Evolutionary conservation across 2,329 filamentous ascomycete genomes (phyloP).

Genomic region (Colletotrichum karsti): DNA sequence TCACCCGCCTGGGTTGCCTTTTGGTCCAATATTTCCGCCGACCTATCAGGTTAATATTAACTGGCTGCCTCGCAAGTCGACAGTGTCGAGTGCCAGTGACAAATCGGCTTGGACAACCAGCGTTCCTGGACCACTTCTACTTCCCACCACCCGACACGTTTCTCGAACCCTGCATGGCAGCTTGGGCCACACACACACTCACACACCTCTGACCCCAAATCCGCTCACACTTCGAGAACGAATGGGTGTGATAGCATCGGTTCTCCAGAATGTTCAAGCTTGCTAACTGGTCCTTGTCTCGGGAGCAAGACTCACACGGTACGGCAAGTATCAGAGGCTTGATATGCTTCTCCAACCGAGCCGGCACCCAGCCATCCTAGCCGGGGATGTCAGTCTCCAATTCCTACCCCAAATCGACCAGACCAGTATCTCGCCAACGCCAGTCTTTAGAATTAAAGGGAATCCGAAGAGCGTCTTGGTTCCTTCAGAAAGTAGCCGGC

Average conservation of each 20-base stretch:
- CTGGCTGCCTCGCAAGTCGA: background rate
- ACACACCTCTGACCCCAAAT: background rate
- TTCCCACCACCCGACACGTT: slow-evolving; percentile 4
- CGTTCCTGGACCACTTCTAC: slow-evolving; percentile 13
- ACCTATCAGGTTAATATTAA: background rate
- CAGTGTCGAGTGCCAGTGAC: slow-evolving; percentile 1
- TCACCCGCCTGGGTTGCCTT: background rate
- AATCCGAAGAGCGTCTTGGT: background rate
- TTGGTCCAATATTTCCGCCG: background rate
- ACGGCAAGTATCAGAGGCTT: background rate
- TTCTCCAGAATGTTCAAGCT: slow-evolving; percentile 1
- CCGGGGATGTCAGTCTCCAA: slow-evolving; percentile 15
- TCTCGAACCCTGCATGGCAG: slow-evolving; percentile 26
- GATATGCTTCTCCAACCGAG: slow-evolving; percentile 8
- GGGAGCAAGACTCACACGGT: slow-evolving; percentile 7
- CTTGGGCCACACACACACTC: slow-evolving; percentile 7
- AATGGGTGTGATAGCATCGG: background rate
- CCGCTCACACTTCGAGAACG: slow-evolving; percentile 1
- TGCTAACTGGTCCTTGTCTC: background rate
- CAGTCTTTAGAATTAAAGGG: background rate
- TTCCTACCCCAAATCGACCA: background rate
- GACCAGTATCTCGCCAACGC: background rate
- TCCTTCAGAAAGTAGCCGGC: slow-evolving; percentile 4
- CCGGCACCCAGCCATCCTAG: background rate
- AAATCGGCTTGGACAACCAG: background rate